These are phyloP conservation scores for Ettlia oleoabundans DNA, from an alignment of 139 green algal species.

Conservation along the genomic window DNA sequence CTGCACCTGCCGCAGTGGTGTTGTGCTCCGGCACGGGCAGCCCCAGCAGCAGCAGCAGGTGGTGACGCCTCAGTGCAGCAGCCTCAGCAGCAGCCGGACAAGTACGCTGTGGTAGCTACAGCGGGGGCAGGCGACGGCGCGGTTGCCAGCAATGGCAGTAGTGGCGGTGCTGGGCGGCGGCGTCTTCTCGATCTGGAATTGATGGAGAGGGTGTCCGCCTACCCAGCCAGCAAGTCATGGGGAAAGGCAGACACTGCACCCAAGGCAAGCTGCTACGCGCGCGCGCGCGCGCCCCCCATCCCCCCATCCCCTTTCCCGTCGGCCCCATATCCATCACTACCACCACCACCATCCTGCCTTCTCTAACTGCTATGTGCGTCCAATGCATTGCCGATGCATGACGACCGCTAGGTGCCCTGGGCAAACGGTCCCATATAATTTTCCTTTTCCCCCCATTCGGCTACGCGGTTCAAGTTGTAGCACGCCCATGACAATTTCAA, in stretches of 20 bases:
- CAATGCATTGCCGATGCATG: no score
- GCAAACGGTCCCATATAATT: no score
- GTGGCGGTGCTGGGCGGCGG: neutral
- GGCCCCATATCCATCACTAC: no score
- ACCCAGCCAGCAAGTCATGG: conserved; percentile 39
- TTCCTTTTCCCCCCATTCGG: no score
- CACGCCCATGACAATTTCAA: no score
- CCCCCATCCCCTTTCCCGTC: no score
- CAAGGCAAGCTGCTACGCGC: neutral
- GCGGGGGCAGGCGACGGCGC: neutral
- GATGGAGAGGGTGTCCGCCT: conserved; percentile 38
- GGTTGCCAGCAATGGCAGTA: neutral
- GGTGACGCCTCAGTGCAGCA: neutral
- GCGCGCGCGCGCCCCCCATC: no score
- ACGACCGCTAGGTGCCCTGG: no score
- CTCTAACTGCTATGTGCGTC: no score
- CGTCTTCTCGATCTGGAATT: conserved; percentile 37
- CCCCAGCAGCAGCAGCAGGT: neutral
- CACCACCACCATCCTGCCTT: no score
- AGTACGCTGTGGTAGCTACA: no score
- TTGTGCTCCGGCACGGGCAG: neutral
- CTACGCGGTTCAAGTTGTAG: no score
- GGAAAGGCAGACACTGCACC: conserved; percentile 50
- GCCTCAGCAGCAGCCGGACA: neutral
- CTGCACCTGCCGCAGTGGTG: conserved; percentile 14